Evolutionary conservation across 2,329 filamentous ascomycete species (phyloP).

Genomic region (Blastomyces silverae): DNA sequence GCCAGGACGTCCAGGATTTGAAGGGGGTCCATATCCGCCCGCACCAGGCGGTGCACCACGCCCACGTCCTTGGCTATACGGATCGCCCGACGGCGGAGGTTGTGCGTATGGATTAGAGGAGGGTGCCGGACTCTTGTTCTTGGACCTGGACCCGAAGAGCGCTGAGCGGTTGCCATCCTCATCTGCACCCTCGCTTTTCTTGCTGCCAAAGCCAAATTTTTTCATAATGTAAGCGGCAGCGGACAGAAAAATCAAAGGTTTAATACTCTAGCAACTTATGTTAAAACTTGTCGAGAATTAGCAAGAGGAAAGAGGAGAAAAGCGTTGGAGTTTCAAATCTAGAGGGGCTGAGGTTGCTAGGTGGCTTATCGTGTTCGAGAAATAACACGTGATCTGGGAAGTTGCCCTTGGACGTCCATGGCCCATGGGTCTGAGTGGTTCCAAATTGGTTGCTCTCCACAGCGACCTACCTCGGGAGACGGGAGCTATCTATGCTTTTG

Average conservation of each 20-base stretch:
- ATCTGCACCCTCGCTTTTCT: constrained; percentile 50
- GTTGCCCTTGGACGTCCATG: too few relatives aligned
- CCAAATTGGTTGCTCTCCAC: too few relatives aligned
- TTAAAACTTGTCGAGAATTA: not conserved
- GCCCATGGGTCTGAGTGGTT: too few relatives aligned
- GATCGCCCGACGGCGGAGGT: constrained; percentile 41
- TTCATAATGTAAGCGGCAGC: constrained; percentile 21
- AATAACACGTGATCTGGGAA: not conserved
- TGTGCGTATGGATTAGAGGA: constrained; percentile 53
- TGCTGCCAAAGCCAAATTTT: constrained; percentile 38
- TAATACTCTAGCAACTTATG: not conserved
- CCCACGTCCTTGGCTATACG: constrained; percentile 49
- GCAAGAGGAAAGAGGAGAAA: not conserved
- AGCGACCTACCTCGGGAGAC: too few relatives aligned
- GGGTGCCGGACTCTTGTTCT: constrained; percentile 48
- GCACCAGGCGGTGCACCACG: constrained; percentile 37
- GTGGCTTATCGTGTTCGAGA: not conserved
- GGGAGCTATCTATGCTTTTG: too few relatives aligned
- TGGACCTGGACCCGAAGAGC: constrained; percentile 53
- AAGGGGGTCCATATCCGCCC: constrained; percentile 29
- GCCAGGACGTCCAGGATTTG: constrained; percentile 18
- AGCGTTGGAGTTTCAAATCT: not conserved
- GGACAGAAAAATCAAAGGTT: not conserved
- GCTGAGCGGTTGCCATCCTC: constrained; percentile 49
- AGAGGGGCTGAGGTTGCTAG: not conserved